Evolutionary conservation across 1,284 basidiomycete species (phyloP), one percentile per base, ranked within the genome.

Genomic region (Malassezia psittaci): DNA sequence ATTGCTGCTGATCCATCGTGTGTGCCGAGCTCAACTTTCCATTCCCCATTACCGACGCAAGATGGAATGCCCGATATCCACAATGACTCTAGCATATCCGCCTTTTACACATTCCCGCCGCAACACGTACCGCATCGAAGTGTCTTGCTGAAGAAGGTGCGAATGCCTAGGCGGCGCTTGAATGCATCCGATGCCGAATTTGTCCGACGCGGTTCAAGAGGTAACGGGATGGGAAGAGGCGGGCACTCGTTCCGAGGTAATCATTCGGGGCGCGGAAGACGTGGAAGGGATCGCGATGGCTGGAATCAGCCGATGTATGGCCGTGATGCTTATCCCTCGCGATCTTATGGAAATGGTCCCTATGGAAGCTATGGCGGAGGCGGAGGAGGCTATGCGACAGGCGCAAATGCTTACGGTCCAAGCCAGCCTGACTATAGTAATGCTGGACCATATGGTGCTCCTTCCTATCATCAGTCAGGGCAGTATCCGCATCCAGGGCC

Each of bases 21-120:
- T 69, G 82, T 98, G 6, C 94, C 94, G 3, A 87, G 88, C 42
- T 86, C 90, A 13, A 91, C 87, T 0, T 91, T 88, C 75, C 83
- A 85, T 67, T 84, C 83, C 33, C 91, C 90, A 1, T 76, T 89
- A 19, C 65, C 74, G 0, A 61, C 60, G 2, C 59, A 62, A 38
- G 53, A 60, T 45, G 49, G 61, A 10, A 58, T 68, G 57, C 81
- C 82, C 2, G 90, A 98, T 76, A 85, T 99, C 59, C 80, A 81
- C 64, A 84, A 86, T 70, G 90, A 98, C 75, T 81, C 82, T 37
- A 88, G 90, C 10, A 79, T 98, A 10, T 90, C 88, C 0, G 90
- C 85, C 0, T 77, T 85, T 18, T 98, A 90, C 77, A 85, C 83
- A 74, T 96, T 91, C 80, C 91, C 94, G 0, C 81, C 83, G 66